phyloP scores from a whole-genome alignment of 2,329 filamentous ascomycete species.

The Albophoma yamanashiensis region DNA sequence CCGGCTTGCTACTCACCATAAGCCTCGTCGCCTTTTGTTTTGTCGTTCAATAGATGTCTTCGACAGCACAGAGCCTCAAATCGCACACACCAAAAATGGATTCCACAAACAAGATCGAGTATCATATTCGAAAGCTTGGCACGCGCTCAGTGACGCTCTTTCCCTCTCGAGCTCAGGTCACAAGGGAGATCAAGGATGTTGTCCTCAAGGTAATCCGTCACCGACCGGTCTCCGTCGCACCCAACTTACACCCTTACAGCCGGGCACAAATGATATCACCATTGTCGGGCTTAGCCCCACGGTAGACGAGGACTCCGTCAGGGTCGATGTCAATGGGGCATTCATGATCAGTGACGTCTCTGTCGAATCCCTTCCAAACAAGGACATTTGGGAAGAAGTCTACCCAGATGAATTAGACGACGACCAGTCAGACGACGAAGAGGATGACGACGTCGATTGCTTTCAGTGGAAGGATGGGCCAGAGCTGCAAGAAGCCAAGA shows the following conservation, averaged over 20 bases:
- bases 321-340: constrained; percentile 44
- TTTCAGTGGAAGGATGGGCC: constrained; percentile 8
- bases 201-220: constrained; percentile 13
- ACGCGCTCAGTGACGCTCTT: constrained; percentile 55
- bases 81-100: constrained; percentile 17
- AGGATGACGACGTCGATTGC: constrained; percentile 13
- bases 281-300: constrained; percentile 44
- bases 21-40: neutral
- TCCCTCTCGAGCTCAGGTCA: constrained; percentile 48
- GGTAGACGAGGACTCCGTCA: constrained; percentile 48
- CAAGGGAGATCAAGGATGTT: constrained; percentile 47
- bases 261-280: constrained; percentile 47
- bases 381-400: constrained; percentile 38
- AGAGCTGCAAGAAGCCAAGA: constrained; percentile 12
- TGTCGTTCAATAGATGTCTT: neutral
- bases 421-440: neutral
- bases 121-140: constrained; percentile 42
- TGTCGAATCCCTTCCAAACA: constrained; percentile 43
- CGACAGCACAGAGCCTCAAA: neutral
- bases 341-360: constrained; percentile 49
- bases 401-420: constrained; percentile 31
- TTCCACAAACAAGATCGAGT: constrained; percentile 31
- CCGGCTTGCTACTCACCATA: too few relatives aligned
- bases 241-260: constrained; percentile 17
- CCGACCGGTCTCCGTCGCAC: neutral